Base-by-base conservation (phyloP, 73 alveolate species). In the Stentor roeselii region DNA sequence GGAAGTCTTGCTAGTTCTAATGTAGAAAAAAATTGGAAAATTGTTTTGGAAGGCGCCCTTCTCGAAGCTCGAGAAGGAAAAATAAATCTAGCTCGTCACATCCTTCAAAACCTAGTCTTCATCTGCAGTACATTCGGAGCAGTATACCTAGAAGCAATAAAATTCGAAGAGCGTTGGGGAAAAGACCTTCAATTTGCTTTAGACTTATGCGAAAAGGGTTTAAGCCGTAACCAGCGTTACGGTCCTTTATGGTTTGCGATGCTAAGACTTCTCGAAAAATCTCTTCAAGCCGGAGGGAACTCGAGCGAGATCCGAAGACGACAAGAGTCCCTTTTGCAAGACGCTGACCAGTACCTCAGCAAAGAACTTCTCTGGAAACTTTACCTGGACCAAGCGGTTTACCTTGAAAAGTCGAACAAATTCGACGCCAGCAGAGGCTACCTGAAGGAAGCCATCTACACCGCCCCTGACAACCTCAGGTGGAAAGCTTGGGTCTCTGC, bases 401-500 rank as follows among this genome's bases (percentile, higher is more conserved):
- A 75, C 32, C 82, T 76, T 36, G 96, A 88, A 21, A 80, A 85
- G 42, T 32, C 39, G 32, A 61, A 83, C 11, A 85, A 85, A 35
- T 37, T 75, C 2, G 87, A 60, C 32, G 83, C 38, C 15, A 67
- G 92, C 35, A 14, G 83, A 15, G 59, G 83, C 2, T 91, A 78
- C 80, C 60, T 88, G 60, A 76, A 74, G 59, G 83, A 42, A 27
- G 76, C 96, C 37, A 78, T 85, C 11, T 36, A 61, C 35, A 58
- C 59, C 42, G 59, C 88, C 39, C 93, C 87, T 58, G 87, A 78
- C 1, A 85, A 83, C 4, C 85, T 88, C 42, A 91, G 91, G 40
- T 91, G 96, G 96, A 91, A 91, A 60, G 91, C 91, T 2, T 88
- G 93, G 89, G 67, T 91, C 3, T 60, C 85, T 21, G 96, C 87